Evolutionary conservation across 2,329 filamentous ascomycete species (phyloP), one percentile per base, ranked within the genome.

Genomic region (Fusarium incarnatum): DNA sequence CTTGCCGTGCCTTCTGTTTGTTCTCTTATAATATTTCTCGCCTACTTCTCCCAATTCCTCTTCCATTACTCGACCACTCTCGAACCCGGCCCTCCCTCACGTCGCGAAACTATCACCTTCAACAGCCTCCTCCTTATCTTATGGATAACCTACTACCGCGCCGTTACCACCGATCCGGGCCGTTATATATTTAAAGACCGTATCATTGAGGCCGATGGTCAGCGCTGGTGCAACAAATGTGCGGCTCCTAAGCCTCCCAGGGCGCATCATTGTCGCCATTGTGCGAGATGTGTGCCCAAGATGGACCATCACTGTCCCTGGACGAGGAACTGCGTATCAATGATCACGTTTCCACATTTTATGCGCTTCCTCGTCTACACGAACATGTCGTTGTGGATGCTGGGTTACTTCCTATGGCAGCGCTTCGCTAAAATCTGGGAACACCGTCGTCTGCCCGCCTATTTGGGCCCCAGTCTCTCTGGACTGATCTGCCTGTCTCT

Each of bases 301-400:
- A 94, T 94, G 92, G 92, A 94, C 81, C 92, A 94, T 81, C 92
- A 97, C 81, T 96, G 93, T 77, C 92, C 93, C 5, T 96, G 93
- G 93, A 95, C 92, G 6, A 83, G 82, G 65, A 95, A 94, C 80
- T 97, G 93, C 82, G 92, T 96, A 56, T 94, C 92, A 15, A 87
- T 94, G 79, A 90, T 89, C 64, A 94, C 92, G 2, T 92, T 94
- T 74, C 93, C 93, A 10, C 91, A 95, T 81, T 96, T 96, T 79
- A 70, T 94, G 48, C 92, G 93, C 73, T 95, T 96, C 81, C 83
- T 96, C 45, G 77, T 89, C 68, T 94, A 89, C 77, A 85, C 91
- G 27, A 91, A 91, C 74, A 64, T 86, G 16, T 84, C 91, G 3
- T 88, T 93, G 71, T 89, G 89, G 81, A 79, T 80, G 57, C 85